Evolutionary conservation across 2,329 filamentous ascomycete species (phyloP).

Genomic region (Phoma herbarum): DNA sequence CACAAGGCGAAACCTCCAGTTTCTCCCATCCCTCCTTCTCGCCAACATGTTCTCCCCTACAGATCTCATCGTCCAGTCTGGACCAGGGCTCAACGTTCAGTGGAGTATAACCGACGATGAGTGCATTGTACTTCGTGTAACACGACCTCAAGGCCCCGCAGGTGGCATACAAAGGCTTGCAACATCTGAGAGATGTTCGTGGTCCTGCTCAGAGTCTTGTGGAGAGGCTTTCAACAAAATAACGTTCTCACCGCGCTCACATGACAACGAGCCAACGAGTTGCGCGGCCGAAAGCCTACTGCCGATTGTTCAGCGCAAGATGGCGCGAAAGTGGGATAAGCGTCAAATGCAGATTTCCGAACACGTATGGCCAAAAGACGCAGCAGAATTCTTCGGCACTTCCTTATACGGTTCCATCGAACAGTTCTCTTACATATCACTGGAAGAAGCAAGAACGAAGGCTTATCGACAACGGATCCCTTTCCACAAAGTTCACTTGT

Average conservation of each 20-base stretch:
- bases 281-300: neutral
- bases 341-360: neutral
- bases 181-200: neutral
- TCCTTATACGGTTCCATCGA: neutral
- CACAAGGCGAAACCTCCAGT: neutral
- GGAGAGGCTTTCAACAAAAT: neutral
- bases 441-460: conserved; percentile 1
- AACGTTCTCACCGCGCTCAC: neutral
- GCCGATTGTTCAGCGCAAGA: neutral
- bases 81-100: neutral
- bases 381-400: neutral
- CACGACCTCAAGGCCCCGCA: neutral
- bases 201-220: conserved; percentile 2
- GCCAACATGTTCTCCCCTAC: neutral
- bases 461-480: conserved; percentile 1
- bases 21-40: neutral
- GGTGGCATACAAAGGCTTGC: neutral
- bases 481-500: conserved; percentile 1
- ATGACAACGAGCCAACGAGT: neutral
- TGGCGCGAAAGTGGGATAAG: neutral
- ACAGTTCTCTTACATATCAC: neutral
- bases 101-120: conserved; percentile 1
- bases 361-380: neutral
- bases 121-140: neutral
- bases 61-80: conserved; percentile 1